Conservation (phyloP, 495 filamentous ascomycete species). For the Cercophora samala region DNA sequence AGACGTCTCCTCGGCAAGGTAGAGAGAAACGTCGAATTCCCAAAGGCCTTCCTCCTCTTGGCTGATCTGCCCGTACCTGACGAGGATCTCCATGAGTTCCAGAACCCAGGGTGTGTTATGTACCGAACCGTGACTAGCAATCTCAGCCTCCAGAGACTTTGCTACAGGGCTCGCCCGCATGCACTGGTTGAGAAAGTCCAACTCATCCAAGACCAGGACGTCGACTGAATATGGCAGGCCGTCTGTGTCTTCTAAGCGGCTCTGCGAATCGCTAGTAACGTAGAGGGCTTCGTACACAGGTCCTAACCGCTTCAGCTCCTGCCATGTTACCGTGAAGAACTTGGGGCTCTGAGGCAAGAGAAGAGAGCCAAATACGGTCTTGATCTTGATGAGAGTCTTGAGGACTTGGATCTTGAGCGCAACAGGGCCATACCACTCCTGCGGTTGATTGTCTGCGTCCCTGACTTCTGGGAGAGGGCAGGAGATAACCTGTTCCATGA, state of each 20-base stretch:
- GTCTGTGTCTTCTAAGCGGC: conserved; percentile 84
- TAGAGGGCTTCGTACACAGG: conserved; percentile 73
- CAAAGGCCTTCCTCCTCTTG: conserved; percentile 90
- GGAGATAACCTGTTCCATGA: conserved; percentile 73
- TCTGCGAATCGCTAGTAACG: conserved; percentile 78
- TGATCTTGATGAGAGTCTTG: conserved; percentile 89
- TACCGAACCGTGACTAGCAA: conserved; percentile 54
- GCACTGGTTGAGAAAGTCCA: conserved; percentile 88
- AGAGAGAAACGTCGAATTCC: conserved; percentile 94
- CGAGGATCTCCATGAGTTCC: conserved; percentile 77
- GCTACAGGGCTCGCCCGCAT: conserved; percentile 80
- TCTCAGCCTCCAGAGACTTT: conserved; percentile 72
- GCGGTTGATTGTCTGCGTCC: conserved; percentile 38
- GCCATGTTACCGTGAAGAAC: conserved; percentile 83
- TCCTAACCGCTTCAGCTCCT: conserved; percentile 71
- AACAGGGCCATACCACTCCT: conserved; percentile 71
- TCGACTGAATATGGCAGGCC: conserved; percentile 93
- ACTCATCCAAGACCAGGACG: conserved; percentile 84
- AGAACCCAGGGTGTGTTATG: conserved; percentile 68
- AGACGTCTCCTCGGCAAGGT: conserved; percentile 89
- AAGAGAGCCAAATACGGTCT: conserved; percentile 75
- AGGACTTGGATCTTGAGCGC: conserved; percentile 85
- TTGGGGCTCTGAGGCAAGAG: conserved; percentile 72
- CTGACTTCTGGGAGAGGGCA: conserved; percentile 58
- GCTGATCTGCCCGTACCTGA: conserved; percentile 85